Evolutionary conservation across 352 stramenopile genomes (phyloP).

Genomic region (Aphanomyces cochlioides): DNA sequence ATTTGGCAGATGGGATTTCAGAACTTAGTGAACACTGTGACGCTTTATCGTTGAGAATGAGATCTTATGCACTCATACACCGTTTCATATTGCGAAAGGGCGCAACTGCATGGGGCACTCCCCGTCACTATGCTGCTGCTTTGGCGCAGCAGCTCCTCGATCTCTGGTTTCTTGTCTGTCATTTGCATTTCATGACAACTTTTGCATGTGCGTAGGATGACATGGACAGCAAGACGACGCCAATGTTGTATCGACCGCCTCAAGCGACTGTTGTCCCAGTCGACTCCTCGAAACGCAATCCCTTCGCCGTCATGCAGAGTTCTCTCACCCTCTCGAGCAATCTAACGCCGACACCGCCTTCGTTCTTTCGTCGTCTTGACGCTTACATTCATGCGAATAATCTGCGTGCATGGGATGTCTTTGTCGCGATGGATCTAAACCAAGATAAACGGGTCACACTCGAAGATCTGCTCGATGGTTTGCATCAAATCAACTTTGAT

Average conservation of each 20-base stretch:
- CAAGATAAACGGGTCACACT: slow-evolving; percentile 39
- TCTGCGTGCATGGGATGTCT: slow-evolving; percentile 48
- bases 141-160: no score
- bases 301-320: neutral
- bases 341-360: slow-evolving; percentile 32
- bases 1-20: neutral
- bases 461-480: slow-evolving; percentile 47
- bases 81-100: no score
- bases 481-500: slow-evolving; percentile 50
- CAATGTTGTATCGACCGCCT: slow-evolving; percentile 17
- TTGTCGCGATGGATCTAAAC: slow-evolving; percentile 46
- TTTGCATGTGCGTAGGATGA: neutral
- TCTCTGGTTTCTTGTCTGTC: no score
- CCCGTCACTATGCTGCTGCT: slow-evolving; percentile 6
- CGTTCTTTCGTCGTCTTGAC: slow-evolving; percentile 51
- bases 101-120: slow-evolving; percentile 7
- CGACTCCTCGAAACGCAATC: neutral
- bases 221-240: neutral
- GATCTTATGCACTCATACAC: no score
- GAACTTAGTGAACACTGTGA: neutral
- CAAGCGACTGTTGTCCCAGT: slow-evolving; percentile 11
- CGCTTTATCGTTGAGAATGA: neutral
- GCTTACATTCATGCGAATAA: slow-evolving; percentile 49
- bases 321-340: neutral
- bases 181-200: no score